A percentile compares a stretch with the other conserved stretches of the same genome.
phyloP scores from a whole-genome alignment of 2,329 filamentous ascomycete genomes.

The Ophiostoma perfectum region DNA sequence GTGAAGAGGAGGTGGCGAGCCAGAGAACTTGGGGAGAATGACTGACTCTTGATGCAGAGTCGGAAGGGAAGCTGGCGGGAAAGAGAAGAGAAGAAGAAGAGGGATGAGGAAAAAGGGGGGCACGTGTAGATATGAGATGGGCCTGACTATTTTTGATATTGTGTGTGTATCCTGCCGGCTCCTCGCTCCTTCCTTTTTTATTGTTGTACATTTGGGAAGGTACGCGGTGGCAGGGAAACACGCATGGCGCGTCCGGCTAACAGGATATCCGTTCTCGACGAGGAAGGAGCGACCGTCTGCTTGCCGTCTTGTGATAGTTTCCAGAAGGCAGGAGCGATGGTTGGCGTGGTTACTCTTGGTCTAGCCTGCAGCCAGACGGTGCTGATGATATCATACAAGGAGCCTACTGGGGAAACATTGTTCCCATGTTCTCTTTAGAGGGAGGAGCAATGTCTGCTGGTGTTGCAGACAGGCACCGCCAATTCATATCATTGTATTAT shows the following conservation, averaged over 20 bases:
- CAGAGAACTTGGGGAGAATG: background rate
- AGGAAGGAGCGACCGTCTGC: background rate
- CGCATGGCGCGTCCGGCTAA: background rate
- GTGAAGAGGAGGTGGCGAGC: slow-evolving; percentile 6
- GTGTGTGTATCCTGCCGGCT: background rate
- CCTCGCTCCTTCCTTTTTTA: too few species aligned
- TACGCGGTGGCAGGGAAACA: background rate
- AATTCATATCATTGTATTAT: too few species aligned
- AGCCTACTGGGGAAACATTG: too few species aligned
- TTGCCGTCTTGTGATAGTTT: background rate
- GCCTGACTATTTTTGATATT: background rate
- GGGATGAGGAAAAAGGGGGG: background rate
- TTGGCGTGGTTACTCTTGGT: too few species aligned
- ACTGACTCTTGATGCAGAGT: background rate
- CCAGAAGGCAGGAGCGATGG: too few species aligned
- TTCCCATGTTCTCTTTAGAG: too few species aligned
- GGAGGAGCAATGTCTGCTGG: too few species aligned
- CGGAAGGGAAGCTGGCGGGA: background rate
- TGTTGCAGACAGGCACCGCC: too few species aligned
- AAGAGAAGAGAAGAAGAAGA: too few species aligned
- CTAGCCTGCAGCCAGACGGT: too few species aligned
- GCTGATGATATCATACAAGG: too few species aligned
- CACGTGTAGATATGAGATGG: background rate
- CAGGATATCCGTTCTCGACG: background rate
- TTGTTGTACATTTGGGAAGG: too few species aligned